Base-by-base conservation (phyloP, 2,329 filamentous ascomycete species). In the Purpureocillium takamizusanense region DNA sequence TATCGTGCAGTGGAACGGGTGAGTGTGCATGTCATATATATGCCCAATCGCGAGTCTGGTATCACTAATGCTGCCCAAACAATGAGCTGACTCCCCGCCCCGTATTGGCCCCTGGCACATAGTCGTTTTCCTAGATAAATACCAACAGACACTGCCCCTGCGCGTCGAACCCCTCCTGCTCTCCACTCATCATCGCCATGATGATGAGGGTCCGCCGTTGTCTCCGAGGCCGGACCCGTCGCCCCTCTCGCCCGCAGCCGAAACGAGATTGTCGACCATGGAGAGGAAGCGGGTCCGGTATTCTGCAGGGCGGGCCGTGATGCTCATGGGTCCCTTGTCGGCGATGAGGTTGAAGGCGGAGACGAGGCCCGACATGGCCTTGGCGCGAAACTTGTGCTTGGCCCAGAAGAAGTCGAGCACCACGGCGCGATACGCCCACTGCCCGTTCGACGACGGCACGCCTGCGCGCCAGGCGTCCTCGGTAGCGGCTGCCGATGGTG, bases 351-450 rank as follows among this genome's bases (percentile, higher is more conserved):
- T 86, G 49, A 79, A 83, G 0, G 69, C 60, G 35, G 72, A 72
- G 42, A 87, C 73, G 28, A 86, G 56, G 0, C 72, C 69, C 0
- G 81, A 84, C 72, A 86, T 74, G 1, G 74, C 65, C 54, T 71
- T 74, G 1, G 83, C 76, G 38, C 76, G 79, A 0, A 79, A 49
- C 47, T 80, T 81, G 56, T 86, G 81, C 57, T 82, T 84, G 0
- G 81, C 76, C 83, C 83, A 87, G 63, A 87, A 86, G 60, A 88
- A 87, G 56, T 87, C 83, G 27, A 87, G 63, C 12, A 87, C 59
- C 0, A 80, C 71, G 4, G 73, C 78, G 3, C 82, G 71, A 50
- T 85, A 87, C 11, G 79, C 63, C 66, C 79, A 82, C 47, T 76
- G 75, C 0, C 74, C 74, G 49, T 85, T 77, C 0, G 69, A 63